These are phyloP conservation scores for Moesziomyces aphidis DNA, from an alignment of 1,284 basidiomycete genomes.

Conservation along the genomic window DNA sequence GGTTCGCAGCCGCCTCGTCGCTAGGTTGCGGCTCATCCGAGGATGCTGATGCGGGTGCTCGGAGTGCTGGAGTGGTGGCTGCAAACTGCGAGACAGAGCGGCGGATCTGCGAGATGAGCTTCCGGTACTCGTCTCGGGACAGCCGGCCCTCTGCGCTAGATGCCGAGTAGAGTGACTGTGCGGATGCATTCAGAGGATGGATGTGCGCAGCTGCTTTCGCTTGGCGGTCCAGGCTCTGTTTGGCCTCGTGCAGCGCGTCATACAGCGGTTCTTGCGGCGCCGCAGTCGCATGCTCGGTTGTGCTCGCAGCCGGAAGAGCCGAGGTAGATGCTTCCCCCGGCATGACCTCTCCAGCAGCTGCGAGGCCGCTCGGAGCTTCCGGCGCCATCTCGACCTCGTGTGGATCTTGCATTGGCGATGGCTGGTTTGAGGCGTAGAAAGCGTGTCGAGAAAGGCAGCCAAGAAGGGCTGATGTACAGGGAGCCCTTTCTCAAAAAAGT, in stretches of 20 bases:
- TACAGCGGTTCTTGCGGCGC: slow-evolving; percentile 12
- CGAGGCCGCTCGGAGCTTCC: neutral
- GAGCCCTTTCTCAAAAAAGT: neutral
- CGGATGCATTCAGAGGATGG: slow-evolving; percentile 34
- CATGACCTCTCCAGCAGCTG: neutral
- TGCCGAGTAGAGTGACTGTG: slow-evolving; percentile 33
- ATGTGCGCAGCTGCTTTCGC: slow-evolving; percentile 11
- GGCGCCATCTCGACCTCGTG: slow-evolving; percentile 4
- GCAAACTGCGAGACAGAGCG: slow-evolving; percentile 42
- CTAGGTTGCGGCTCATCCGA: slow-evolving; percentile 7
- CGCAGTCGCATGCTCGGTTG: slow-evolving; percentile 10
- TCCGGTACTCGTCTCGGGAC: slow-evolving; percentile 41
- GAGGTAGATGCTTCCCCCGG: slow-evolving; percentile 16
- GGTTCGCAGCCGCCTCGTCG: slow-evolving; percentile 17
- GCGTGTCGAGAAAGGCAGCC: neutral
- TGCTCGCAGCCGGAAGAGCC: slow-evolving; percentile 10
- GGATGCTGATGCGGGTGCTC: slow-evolving; percentile 6
- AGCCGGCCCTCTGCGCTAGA: slow-evolving; percentile 13
- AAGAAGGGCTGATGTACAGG: slow-evolving; percentile 1
- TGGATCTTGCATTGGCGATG: neutral
- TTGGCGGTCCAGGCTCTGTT: slow-evolving; percentile 13
- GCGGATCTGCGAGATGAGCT: slow-evolving; percentile 42
- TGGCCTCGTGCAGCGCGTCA: slow-evolving; percentile 20
- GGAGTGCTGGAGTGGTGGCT: slow-evolving; percentile 27
- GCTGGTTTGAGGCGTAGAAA: neutral